Conservation (phyloP, 2,329 filamentous ascomycete species). For the Helotiales sp. region DNA sequence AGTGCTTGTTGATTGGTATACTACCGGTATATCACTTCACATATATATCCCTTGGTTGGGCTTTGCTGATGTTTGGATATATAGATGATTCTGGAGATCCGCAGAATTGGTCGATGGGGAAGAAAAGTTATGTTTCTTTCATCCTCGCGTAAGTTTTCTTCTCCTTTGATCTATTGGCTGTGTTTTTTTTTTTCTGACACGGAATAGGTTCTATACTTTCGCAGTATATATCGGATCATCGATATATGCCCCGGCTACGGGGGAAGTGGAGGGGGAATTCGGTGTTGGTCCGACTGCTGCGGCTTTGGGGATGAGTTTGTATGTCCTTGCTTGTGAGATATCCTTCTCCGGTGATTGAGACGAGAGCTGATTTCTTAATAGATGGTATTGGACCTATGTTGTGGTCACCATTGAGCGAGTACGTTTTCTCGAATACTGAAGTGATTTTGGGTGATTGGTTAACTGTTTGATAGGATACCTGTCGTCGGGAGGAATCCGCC, state of each 20-base stretch:
- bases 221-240: constrained; percentile 51
- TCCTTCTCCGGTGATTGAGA: no score
- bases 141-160: not conserved
- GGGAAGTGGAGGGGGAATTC: constrained; percentile 49
- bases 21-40: not conserved
- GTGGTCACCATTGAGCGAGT: constrained; percentile 63
- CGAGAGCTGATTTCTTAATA: not conserved
- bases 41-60: not conserved
- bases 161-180: not conserved
- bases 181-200: not conserved
- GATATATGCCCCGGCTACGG: constrained; percentile 45
- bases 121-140: constrained; percentile 41
- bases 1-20: constrained; percentile 10
- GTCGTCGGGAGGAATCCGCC: constrained; percentile 64
- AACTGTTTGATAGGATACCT: constrained; percentile 54
- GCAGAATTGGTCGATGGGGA: constrained; percentile 48
- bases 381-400: constrained; percentile 61
- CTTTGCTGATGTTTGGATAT: not conserved
- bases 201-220: constrained; percentile 49
- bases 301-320: constrained; percentile 57
- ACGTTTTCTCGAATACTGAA: not conserved
- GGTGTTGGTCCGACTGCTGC: constrained; percentile 50
- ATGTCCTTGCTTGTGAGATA: constrained; percentile 51
- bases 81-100: constrained; percentile 41
- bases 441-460: not conserved